Conservation (phyloP, 139 green algal genomes). For the Coelastrella sp. region DNA sequence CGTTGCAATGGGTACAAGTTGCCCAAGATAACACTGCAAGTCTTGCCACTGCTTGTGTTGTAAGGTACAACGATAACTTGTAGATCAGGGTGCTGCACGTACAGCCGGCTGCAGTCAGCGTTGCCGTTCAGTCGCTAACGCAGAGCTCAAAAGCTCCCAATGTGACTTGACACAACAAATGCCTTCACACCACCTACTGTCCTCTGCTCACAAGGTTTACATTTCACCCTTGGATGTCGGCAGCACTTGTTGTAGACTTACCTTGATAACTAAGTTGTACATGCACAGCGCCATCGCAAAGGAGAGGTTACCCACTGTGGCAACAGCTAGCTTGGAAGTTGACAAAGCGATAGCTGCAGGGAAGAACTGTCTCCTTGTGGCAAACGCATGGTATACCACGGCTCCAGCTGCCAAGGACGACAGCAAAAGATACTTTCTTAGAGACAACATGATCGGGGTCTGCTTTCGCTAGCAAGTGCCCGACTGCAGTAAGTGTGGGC, state of each 20-base stretch:
- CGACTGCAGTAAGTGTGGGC: background rate
- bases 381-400: constrained; percentile 93
- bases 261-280: constrained; percentile 83
- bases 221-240: background rate
- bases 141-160: no score
- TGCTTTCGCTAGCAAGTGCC: background rate
- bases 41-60: no score
- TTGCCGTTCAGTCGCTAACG: no score
- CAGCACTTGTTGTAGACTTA: constrained; percentile 22
- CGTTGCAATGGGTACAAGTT: no score
- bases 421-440: constrained; percentile 70
- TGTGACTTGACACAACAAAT: no score
- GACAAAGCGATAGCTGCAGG: constrained; percentile 91
- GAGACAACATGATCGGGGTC: constrained; percentile 50
- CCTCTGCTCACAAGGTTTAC: background rate
- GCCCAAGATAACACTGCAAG: no score
- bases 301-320: constrained; percentile 92
- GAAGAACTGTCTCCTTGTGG: constrained; percentile 96
- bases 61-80: no score
- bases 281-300: constrained; percentile 85
- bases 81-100: no score
- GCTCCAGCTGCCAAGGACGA: constrained; percentile 60
- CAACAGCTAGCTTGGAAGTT: constrained; percentile 93
- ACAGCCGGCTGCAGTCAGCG: no score
- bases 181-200: no score